Conservation (phyloP, 2,329 filamentous ascomycete genomes). For the Botrytis elliptica region DNA sequence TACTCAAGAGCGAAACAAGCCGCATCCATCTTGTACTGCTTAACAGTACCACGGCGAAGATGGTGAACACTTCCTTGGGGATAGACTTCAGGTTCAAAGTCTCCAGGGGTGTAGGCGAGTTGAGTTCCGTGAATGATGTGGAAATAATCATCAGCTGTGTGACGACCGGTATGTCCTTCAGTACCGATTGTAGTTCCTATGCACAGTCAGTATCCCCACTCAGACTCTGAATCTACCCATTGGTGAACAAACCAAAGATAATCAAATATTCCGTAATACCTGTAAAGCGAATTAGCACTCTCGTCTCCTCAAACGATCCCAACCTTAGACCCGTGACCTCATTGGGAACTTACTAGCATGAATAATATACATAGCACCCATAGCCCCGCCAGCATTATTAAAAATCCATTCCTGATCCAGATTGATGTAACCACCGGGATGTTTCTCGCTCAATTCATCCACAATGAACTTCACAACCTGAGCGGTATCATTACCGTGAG, state of each 20-base stretch:
- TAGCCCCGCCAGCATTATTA: slow-evolving; percentile 87
- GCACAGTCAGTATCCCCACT: neutral
- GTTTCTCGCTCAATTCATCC: slow-evolving; percentile 58
- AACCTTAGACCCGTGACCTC: slow-evolving; percentile 13
- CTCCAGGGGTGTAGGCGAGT: slow-evolving; percentile 68
- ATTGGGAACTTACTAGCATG: slow-evolving; percentile 65
- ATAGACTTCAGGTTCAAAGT: slow-evolving; percentile 69
- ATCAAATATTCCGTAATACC: slow-evolving; percentile 86
- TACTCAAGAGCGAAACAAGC: slow-evolving; percentile 81
- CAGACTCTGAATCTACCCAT: neutral
- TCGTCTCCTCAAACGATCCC: neutral
- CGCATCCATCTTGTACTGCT: slow-evolving; percentile 81
- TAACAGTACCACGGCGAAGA: slow-evolving; percentile 66
- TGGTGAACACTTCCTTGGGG: slow-evolving; percentile 68
- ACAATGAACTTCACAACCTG: slow-evolving; percentile 70
- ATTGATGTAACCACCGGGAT: slow-evolving; percentile 57
- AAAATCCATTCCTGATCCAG: slow-evolving; percentile 81
- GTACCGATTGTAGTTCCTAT: slow-evolving; percentile 72
- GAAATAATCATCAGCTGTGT: slow-evolving; percentile 94
- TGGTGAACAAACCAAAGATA: slow-evolving; percentile 61
- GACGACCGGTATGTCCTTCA: slow-evolving; percentile 82
- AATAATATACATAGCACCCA: slow-evolving; percentile 89
- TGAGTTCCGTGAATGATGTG: slow-evolving; percentile 80
- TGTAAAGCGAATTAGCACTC: slow-evolving; percentile 35
- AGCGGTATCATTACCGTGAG: slow-evolving; percentile 73